Evolutionary conservation across 495 filamentous ascomycete species (phyloP).

Genomic region (Talaromyces nanjingensis): DNA sequence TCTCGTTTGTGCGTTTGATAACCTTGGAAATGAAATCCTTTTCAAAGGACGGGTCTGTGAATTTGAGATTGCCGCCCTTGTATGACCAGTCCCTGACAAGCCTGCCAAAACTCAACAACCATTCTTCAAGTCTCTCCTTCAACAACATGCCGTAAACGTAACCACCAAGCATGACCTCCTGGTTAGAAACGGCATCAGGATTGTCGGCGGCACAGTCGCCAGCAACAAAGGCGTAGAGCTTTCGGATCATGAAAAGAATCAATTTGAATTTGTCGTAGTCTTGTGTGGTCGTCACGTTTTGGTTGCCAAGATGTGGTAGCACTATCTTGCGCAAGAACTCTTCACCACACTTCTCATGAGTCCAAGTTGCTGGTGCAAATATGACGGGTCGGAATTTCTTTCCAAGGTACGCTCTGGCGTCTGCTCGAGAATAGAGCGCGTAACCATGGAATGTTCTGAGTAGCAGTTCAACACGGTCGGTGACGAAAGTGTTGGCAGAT

Average conservation of each 20-base stretch:
- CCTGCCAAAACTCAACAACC: slow-evolving; percentile 59
- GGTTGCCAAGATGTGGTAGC: slow-evolving; percentile 78
- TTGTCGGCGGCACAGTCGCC: slow-evolving; percentile 92
- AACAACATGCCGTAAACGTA: slow-evolving; percentile 92
- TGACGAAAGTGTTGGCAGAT: slow-evolving; percentile 82
- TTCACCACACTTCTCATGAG: slow-evolving; percentile 77
- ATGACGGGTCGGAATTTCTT: slow-evolving; percentile 84
- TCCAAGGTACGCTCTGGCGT: slow-evolving; percentile 78
- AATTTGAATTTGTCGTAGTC: slow-evolving; percentile 89
- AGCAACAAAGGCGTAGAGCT: slow-evolving; percentile 85
- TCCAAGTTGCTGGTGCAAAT: slow-evolving; percentile 68
- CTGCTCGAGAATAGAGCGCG: slow-evolving; percentile 65
- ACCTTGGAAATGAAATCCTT: slow-evolving; percentile 74
- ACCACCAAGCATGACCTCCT: slow-evolving; percentile 87
- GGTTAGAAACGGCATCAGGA: slow-evolving; percentile 89
- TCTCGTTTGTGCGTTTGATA: slow-evolving; percentile 74
- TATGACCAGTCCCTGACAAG: slow-evolving; percentile 62
- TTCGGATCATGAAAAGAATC: slow-evolving; percentile 92
- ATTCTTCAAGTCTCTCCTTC: slow-evolving; percentile 90
- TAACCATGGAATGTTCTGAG: slow-evolving; percentile 90
- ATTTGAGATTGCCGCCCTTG: slow-evolving; percentile 52
- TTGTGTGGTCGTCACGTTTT: slow-evolving; percentile 71
- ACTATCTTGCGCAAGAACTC: slow-evolving; percentile 88
- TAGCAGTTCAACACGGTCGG: slow-evolving; percentile 86
- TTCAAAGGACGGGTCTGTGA: slow-evolving; percentile 63